Percentiles rank a stretch among this genome's conserved stretches.
Evolutionary conservation across 164 flowering plant genomes (phyloP).

Genomic region (Vitis amurensis): DNA sequence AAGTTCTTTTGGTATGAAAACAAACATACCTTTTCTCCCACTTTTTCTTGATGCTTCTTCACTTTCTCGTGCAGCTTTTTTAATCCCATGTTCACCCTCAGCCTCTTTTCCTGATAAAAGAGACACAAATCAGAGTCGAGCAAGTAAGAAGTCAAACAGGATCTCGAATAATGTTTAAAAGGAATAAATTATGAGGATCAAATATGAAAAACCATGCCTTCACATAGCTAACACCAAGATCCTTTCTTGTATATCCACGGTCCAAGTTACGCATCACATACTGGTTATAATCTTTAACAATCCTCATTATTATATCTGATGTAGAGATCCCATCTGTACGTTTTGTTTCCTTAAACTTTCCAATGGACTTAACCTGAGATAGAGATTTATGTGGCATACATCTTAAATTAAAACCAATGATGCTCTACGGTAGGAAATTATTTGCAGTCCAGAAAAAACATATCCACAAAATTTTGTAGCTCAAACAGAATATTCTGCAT

Average conservation of each 20-base stretch:
- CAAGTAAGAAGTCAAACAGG: neutral
- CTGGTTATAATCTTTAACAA: conserved; percentile 29
- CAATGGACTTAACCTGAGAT: conserved; percentile 36
- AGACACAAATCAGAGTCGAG: neutral
- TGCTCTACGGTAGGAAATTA: neutral
- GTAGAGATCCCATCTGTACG: conserved; percentile 49
- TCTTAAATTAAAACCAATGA: neutral
- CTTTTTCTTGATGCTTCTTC: conserved; percentile 27
- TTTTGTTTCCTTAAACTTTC: conserved; percentile 43
- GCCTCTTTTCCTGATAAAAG: conserved; percentile 21
- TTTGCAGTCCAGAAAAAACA: neutral
- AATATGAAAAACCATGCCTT: conserved; percentile 6
- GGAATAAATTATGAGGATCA: neutral
- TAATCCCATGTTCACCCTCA: conserved; percentile 29
- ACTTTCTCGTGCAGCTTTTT: conserved; percentile 25
- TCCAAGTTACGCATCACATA: conserved; percentile 21
- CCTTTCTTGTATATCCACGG: conserved; percentile 24
- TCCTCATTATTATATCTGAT: conserved; percentile 36
- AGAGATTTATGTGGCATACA: neutral
- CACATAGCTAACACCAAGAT: conserved; percentile 31
- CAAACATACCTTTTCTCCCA: conserved; percentile 20
- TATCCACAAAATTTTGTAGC: neutral
- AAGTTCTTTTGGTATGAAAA: neutral
- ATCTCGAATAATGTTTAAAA: neutral
- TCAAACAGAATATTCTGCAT: no score